Percentiles rank a stretch among this genome's conserved stretches.
phyloP scores from a whole-genome alignment of 2,329 filamentous ascomycete species.

The Clonostachys sp. region DNA sequence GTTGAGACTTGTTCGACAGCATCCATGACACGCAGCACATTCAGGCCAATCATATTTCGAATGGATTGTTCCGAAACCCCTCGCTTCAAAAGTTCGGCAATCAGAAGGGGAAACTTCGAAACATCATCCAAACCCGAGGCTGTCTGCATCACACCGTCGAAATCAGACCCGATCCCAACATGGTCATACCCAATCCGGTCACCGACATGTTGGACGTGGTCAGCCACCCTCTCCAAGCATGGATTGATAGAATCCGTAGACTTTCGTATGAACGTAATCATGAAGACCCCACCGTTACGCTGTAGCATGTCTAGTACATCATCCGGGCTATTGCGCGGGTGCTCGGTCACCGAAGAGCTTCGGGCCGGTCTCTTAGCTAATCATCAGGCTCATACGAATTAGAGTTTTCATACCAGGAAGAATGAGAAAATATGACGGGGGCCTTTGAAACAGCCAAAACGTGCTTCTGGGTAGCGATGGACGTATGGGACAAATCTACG shows the following conservation, averaged over 20 bases:
- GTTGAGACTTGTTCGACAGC: too few species aligned
- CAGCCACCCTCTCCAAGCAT: conserved; percentile 18
- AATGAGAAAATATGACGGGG: conserved; percentile 24
- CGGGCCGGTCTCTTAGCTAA: too few species aligned
- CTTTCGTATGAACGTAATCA: conserved; percentile 24
- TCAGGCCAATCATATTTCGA: too few species aligned
- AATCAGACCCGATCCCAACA: conserved; percentile 29
- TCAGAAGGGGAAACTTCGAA: too few species aligned
- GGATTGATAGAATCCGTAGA: not conserved
- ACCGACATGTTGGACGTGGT: conserved; percentile 20
- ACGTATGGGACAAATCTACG: conserved; percentile 21
- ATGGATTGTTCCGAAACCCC: too few species aligned
- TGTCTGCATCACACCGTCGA: conserved; percentile 15
- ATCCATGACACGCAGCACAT: too few species aligned
- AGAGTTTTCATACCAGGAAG: conserved; percentile 9
- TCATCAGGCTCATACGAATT: too few species aligned
- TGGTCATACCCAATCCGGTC: conserved; percentile 24
- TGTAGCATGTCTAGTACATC: conserved; percentile 24
- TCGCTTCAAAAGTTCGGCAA: too few species aligned
- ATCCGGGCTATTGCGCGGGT: conserved; percentile 31
- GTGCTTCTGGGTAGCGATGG: conserved; percentile 12
- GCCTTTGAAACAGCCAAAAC: conserved; percentile 15
- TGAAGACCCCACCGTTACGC: conserved; percentile 29
- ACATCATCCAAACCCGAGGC: too few species aligned
- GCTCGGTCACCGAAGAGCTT: conserved; percentile 6